Percentiles rank a stretch among this genome's conserved stretches.
Evolutionary conservation across 2,329 filamentous ascomycete genomes (phyloP).

Genomic region (Neofusicoccum ribis): DNA sequence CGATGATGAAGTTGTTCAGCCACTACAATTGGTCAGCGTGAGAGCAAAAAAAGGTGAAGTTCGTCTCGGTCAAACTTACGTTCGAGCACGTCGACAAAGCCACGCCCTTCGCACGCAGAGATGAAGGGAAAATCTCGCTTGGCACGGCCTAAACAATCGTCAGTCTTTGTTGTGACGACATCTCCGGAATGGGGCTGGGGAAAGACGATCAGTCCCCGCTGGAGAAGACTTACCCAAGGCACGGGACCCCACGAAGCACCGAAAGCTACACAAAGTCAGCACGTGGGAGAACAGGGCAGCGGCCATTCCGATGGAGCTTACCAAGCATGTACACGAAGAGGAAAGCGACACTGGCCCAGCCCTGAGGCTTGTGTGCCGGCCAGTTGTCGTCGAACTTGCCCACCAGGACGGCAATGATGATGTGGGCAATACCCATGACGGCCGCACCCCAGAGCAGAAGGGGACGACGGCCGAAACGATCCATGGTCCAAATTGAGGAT

Average conservation of each 20-base stretch:
- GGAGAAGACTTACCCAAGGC: constrained; percentile 32
- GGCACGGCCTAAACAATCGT: constrained; percentile 37
- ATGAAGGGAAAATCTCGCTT: constrained; percentile 64
- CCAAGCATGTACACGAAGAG: constrained; percentile 62
- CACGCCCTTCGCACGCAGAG: constrained; percentile 64
- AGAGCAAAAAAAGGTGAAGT: constrained; percentile 13
- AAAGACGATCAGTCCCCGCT: background rate
- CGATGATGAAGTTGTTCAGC: constrained; percentile 65
- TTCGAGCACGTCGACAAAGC: constrained; percentile 64
- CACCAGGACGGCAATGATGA: constrained; percentile 56
- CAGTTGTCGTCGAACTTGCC: constrained; percentile 54
- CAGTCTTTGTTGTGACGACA: too few species aligned
- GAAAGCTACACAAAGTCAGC: constrained; percentile 46
- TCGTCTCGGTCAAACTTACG: constrained; percentile 41
- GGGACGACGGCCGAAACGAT: constrained; percentile 42
- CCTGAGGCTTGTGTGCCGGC: constrained; percentile 51
- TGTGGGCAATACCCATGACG: constrained; percentile 50
- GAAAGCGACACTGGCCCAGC: constrained; percentile 59
- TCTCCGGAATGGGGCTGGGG: background rate
- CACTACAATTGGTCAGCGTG: constrained; percentile 39
- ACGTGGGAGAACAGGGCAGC: background rate
- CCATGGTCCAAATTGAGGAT: constrained; percentile 46
- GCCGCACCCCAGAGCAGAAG: constrained; percentile 46
- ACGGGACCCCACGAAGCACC: constrained; percentile 60
- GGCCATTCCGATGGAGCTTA: background rate